Conservation (phyloP, 345 rosid species). For the Salix koriyanagi region DNA sequence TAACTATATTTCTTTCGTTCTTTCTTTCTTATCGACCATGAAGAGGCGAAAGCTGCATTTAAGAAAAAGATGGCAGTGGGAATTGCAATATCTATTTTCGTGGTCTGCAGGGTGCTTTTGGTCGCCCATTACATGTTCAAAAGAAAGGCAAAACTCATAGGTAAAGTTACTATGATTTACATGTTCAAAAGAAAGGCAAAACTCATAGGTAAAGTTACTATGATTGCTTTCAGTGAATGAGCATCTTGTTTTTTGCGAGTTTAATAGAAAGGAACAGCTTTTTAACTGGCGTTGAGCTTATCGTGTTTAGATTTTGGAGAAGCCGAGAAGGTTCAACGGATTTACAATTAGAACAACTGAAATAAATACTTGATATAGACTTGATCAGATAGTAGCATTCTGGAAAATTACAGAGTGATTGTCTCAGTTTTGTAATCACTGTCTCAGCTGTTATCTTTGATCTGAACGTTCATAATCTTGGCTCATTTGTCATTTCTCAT, state of each 20-base stretch:
- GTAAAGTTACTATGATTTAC: no score
- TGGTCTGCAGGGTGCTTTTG: not conserved
- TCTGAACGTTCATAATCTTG: no score
- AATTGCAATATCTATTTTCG: not conserved
- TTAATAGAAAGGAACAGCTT: not conserved
- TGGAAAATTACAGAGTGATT: no score
- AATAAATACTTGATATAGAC: no score
- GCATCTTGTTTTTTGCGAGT: not conserved
- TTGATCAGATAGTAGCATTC: no score
- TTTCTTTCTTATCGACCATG: not conserved
- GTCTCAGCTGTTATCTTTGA: no score
- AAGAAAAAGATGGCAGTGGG: not conserved
- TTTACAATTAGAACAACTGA: no score
- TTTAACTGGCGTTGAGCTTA: no score
- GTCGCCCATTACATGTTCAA: not conserved
- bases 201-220: not conserved
- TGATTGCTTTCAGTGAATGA: not conserved
- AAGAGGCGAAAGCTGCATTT: not conserved
- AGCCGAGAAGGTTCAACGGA: no score
- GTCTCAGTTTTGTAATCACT: no score
- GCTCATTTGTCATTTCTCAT: no score
- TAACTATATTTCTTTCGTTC: not conserved
- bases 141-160: not conserved
- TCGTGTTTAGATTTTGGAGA: no score
- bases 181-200: not conserved